Evolutionary conservation across 305 asterid genomes (phyloP), one percentile per base, ranked within the genome.

Genomic region (Striga hermonthica): DNA sequence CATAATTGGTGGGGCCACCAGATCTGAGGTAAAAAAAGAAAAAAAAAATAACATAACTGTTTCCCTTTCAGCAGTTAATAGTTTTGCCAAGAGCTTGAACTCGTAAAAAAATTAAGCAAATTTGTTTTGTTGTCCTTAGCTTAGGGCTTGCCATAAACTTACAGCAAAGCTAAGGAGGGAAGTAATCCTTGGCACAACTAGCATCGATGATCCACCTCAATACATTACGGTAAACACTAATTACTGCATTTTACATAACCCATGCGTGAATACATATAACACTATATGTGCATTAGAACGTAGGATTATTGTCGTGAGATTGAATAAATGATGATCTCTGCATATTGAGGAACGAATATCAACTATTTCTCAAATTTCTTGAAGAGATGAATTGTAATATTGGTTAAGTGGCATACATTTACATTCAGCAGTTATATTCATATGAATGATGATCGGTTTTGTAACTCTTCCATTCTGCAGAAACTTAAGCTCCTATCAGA

Each of bases 101-200:
- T 3, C 35, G 1, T 8, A 16, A 22, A 11, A 4, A 15, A 15
- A 52, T 16, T 37, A 0, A 9, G 6, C 2, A 52, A 14, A 52
- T n/a, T 52, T 52, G 31, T 14, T 36, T 35, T 48, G 12, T 44
- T 31, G 52, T 59, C 43, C 55, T 43, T 88, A 91, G 97, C 87
- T 91, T 57, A 74, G 98, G 78, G 91, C 80, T 69, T 91, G 98
- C 75, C 96, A 91, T 83, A 91, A 89, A 73, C 93, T 89, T 22
- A 84, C 97, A 37, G 57, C 86, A 65, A 91, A 91, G 62, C 60
- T 87, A 56, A 76, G 75, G 72, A 87, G 98, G 77, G 98, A 91
- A 84, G 86, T 91, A 6, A 78, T 91, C 68, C 91, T 91, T 15
- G 98, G 98, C 44, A 65, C 96, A 65, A 84, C 97, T 64, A 81